Evolutionary conservation across 73 alveolate species (phyloP).

Genomic region (Diophrys appendiculata): DNA sequence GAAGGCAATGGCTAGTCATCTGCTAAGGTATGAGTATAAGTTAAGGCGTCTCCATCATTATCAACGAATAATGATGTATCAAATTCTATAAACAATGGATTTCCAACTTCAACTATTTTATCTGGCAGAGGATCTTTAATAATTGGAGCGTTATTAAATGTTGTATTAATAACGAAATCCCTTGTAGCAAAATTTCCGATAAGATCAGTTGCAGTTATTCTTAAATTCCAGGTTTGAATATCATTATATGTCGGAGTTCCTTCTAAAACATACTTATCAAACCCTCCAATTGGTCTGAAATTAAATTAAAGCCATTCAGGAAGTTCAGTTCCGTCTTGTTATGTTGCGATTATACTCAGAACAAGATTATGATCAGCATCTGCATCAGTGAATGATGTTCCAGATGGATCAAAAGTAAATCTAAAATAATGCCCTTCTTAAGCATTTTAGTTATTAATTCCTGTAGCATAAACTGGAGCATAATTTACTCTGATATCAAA

Average conservation of each 20-base stretch:
- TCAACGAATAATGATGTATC: neutral
- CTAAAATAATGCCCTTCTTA: too few relatives aligned
- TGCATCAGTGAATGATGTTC: too few relatives aligned
- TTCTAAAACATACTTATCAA: too few relatives aligned
- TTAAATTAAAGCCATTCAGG: neutral
- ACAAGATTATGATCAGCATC: too few relatives aligned
- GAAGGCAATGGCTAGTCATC: neutral
- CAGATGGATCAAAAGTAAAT: too few relatives aligned
- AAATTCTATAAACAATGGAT: neutral
- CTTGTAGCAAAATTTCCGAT: neutral
- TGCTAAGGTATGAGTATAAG: neutral
- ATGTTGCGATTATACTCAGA: too few relatives aligned
- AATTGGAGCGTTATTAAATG: neutral
- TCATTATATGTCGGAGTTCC: neutral
- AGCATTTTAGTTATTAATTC: too few relatives aligned
- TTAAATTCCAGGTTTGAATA: too few relatives aligned
- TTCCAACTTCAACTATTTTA: neutral
- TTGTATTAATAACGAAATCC: neutral
- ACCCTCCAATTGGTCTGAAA: too few relatives aligned
- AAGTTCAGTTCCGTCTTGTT: neutral
- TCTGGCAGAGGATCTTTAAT: neutral
- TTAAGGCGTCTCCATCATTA: neutral
- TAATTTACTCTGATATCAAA: neutral
- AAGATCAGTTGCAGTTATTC: neutral
- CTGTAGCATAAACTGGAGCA: neutral